These are phyloP conservation scores for Lathyrus tuberosus DNA, from an alignment of 306 rosid genomes.

Conservation along the genomic window DNA sequence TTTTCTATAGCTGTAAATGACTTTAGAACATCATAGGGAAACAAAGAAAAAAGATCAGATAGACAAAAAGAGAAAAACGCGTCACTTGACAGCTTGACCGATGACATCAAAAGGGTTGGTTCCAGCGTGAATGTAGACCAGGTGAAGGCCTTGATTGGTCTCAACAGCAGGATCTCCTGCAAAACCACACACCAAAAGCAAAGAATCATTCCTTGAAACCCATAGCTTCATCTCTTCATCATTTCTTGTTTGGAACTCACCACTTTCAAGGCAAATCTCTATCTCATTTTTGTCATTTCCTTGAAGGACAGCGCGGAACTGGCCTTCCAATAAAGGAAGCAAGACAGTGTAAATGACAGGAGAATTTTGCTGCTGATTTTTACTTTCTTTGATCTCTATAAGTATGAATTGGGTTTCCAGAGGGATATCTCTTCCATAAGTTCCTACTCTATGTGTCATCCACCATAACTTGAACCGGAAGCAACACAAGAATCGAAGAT, in stretches of 20 bases:
- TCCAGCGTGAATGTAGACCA: constrained; percentile 92
- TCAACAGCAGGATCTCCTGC: constrained; percentile 59
- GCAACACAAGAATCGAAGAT: constrained; percentile 74
- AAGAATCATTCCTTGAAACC: too few relatives aligned
- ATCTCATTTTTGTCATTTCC: too few relatives aligned
- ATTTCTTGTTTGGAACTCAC: too few relatives aligned
- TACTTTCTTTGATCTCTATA: too few relatives aligned
- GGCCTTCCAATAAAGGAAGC: constrained; percentile 97
- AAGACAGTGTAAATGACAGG: constrained; percentile 75
- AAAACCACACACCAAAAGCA: too few relatives aligned
- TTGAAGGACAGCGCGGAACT: constrained; percentile 84
- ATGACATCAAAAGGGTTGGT: constrained; percentile 89
- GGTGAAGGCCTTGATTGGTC: constrained; percentile 84
- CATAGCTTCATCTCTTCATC: too few relatives aligned
- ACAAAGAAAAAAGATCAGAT: neutral
- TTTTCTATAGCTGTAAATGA: neutral
- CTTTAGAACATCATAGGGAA: neutral
- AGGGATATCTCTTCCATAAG: too few relatives aligned
- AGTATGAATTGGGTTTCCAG: too few relatives aligned
- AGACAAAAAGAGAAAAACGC: neutral
- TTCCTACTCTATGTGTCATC: too few relatives aligned
- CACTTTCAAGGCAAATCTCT: too few relatives aligned
- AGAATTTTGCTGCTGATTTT: too few relatives aligned
- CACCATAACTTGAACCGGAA: constrained; percentile 93
- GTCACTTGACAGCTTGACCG: constrained; percentile 86